phyloP scores from a whole-genome alignment of 2,329 filamentous ascomycete species.

The Aspergillus versicolor region DNA sequence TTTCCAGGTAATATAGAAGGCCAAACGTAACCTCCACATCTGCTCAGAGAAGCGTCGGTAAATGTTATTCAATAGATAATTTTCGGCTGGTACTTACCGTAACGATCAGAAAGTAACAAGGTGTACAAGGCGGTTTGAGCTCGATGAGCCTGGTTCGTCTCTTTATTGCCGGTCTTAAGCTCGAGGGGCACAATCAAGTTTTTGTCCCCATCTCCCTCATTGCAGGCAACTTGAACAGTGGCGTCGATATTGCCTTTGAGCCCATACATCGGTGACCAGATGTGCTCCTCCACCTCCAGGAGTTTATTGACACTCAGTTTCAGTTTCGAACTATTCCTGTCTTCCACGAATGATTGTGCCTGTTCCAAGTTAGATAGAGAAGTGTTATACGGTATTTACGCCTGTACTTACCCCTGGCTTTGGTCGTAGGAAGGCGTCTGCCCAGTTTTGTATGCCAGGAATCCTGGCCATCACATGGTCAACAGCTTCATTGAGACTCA shows the following conservation, averaged over 20 bases:
- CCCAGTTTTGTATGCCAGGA: conserved; percentile 79
- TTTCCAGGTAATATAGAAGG: conserved; percentile 93
- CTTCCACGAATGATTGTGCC: conserved; percentile 71
- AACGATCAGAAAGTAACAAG: conserved; percentile 85
- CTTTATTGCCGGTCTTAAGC: conserved; percentile 85
- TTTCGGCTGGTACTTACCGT: conserved; percentile 49
- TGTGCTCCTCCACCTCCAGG: conserved; percentile 93
- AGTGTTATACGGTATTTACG: not conserved
- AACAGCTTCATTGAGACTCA: conserved; percentile 69
- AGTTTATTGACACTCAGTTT: conserved; percentile 88
- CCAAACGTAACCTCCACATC: conserved; percentile 89
- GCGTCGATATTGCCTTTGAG: conserved; percentile 98
- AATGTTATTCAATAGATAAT: not conserved
- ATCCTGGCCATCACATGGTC: conserved; percentile 83
- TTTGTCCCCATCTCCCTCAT: conserved; percentile 64
- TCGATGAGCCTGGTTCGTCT: conserved; percentile 76
- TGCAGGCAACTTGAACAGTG: conserved; percentile 83
- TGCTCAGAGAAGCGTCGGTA: conserved; percentile 23
- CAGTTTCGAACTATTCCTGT: conserved; percentile 72
- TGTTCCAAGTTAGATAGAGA: conserved; percentile 28
- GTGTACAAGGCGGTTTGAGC: conserved; percentile 96
- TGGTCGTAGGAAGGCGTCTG: conserved; percentile 72
- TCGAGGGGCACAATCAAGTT: conserved; percentile 89
- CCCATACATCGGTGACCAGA: conserved; percentile 97
- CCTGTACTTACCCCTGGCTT: conserved; percentile 60